Evolutionary conservation across 2,329 filamentous ascomycete genomes (phyloP).

Genomic region (Emericellopsis atlantica): DNA sequence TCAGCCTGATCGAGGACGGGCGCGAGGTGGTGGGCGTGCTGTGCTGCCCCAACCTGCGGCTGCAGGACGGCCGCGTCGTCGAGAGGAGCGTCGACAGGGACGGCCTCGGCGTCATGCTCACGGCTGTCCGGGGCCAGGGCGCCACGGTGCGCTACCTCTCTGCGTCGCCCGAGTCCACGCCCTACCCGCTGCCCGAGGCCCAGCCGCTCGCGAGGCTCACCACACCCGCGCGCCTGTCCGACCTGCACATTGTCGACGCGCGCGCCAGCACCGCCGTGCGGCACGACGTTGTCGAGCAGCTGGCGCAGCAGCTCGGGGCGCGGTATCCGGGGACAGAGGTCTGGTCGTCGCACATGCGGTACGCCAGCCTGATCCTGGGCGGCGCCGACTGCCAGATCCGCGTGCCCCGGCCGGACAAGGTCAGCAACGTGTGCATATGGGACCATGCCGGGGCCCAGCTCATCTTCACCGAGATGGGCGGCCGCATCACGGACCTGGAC

Average conservation of each 20-base stretch:
- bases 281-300: conserved; percentile 15
- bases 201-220: conserved; percentile 6
- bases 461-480: conserved; percentile 41
- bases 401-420: conserved; percentile 11
- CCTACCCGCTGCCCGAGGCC: conserved; percentile 7
- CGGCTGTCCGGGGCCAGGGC: conserved; percentile 18
- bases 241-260: conserved; percentile 21
- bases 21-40: conserved; percentile 44
- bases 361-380: conserved; percentile 22
- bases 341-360: conserved; percentile 26
- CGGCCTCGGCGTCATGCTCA: conserved; percentile 21
- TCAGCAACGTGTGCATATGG: conserved; percentile 21
- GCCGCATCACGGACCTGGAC: conserved; percentile 36
- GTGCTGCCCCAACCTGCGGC: conserved; percentile 44
- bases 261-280: conserved; percentile 14
- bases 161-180: conserved; percentile 6
- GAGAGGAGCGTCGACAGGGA: conserved; percentile 18
- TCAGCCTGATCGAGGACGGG: conserved; percentile 45
- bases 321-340: conserved; percentile 22
- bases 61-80: conserved; percentile 19
- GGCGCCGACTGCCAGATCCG: conserved; percentile 21
- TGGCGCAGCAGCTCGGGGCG: conserved; percentile 16
- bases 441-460: conserved; percentile 47
- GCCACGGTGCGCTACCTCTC: conserved; percentile 13
- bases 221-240: conserved; percentile 6